Conservation (phyloP, 225 moss, liverwort and hornwort species). For the Rhytidiadelphus loreus region DNA sequence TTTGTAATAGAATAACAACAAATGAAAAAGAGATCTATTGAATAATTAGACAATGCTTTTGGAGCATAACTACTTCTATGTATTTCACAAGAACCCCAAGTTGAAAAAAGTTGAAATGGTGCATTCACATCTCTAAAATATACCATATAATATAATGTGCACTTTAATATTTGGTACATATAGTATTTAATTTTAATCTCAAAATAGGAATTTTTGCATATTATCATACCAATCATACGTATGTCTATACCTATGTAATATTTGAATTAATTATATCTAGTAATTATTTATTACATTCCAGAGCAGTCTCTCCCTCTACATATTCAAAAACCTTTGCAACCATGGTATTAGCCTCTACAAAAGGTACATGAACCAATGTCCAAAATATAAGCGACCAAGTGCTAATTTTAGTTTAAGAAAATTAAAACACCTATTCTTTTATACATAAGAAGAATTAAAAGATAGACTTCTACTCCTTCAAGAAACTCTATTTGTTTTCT, state of each 20-base stretch:
- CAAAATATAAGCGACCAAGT: not conserved
- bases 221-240: not conserved
- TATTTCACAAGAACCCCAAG: not conserved
- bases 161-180: not conserved
- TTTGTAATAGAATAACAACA: not conserved
- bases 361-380: not conserved
- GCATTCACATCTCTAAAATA: not conserved
- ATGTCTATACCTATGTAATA: not conserved
- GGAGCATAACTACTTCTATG: not conserved
- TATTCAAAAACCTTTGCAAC: not conserved
- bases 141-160: no score
- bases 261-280: not conserved
- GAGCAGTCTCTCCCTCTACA: rapidly evolving
- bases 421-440: not conserved
- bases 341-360: not conserved
- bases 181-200: not conserved
- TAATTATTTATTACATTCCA: not conserved
- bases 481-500: no score
- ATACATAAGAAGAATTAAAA: not conserved
- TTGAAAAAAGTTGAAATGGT: not conserved
- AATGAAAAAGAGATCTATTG: not conserved
- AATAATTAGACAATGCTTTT: rapidly evolving
- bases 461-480: rapidly evolving
- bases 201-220: not conserved
- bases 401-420: not conserved